phyloP scores from a whole-genome alignment of 495 filamentous ascomycete genomes.

The Parathielavia hyrcaniae region DNA sequence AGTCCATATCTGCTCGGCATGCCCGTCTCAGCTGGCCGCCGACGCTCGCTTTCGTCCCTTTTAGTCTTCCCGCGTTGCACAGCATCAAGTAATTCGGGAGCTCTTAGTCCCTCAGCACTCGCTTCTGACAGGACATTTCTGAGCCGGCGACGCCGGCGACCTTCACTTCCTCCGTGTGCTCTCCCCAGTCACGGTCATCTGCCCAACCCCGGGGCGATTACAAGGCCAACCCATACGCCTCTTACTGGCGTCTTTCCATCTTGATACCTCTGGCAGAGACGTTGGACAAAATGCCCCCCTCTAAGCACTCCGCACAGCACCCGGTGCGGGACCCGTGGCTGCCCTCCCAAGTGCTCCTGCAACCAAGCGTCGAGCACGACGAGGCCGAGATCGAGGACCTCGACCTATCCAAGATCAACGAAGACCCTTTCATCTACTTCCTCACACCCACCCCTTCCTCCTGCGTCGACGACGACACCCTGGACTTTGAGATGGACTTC shows the following conservation, averaged over 20 bases:
- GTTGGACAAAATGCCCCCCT: constrained; percentile 9
- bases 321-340: constrained; percentile 26
- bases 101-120: constrained; percentile 14
- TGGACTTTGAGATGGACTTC: constrained; percentile 47
- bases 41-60: constrained; percentile 4
- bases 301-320: constrained; percentile 2
- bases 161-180: constrained; percentile 4
- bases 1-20: constrained; percentile 18
- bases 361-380: constrained; percentile 34
- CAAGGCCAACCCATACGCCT: background rate
- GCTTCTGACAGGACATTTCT: constrained; percentile 21
- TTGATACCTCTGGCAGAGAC: background rate
- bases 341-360: constrained; percentile 32
- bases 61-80: constrained; percentile 19
- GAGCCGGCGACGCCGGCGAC: constrained; percentile 34
- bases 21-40: constrained; percentile 18
- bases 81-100: constrained; percentile 8
- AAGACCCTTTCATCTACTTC: constrained; percentile 47
- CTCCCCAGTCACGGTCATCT: background rate
- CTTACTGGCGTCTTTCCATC: background rate
- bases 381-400: constrained; percentile 37
- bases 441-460: constrained; percentile 39
- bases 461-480: constrained; percentile 35
- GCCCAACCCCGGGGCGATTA: background rate
- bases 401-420: constrained; percentile 35